Evolutionary conservation across 306 rosid species (phyloP).

Genomic region (Corylus avellana): DNA sequence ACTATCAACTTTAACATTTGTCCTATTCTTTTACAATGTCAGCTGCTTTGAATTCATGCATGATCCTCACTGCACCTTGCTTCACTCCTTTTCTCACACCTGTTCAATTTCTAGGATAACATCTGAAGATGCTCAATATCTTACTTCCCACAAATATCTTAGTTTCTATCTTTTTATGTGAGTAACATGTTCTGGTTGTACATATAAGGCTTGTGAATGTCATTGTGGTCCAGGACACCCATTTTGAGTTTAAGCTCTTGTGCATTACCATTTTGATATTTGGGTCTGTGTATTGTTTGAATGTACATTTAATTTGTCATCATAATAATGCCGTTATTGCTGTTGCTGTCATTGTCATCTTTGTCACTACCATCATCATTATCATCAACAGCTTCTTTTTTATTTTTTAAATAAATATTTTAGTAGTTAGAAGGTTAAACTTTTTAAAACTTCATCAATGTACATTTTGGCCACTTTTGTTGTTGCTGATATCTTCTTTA

Average conservation of each 20-base stretch:
- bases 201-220: not conserved
- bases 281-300: not conserved
- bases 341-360: not conserved
- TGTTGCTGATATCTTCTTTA: not conserved
- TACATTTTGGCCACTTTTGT: not conserved
- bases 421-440: no score
- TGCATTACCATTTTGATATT: not conserved
- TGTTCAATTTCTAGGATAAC: not conserved
- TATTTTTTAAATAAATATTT: no score
- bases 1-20: not conserved
- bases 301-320: not conserved
- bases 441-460: not conserved
- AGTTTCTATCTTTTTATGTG: not conserved
- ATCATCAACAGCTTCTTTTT: not conserved
- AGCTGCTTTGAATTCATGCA: not conserved
- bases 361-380: not conserved
- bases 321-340: no score
- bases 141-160: not conserved
- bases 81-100: not conserved
- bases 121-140: not conserved
- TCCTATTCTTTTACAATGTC: not conserved
- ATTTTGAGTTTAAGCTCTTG: not conserved
- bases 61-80: not conserved
- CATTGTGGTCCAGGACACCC: not conserved
- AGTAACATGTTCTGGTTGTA: not conserved